Base-by-base conservation (phyloP, 1,284 basidiomycete genomes). In the Phylloboletellus chloephorus region DNA sequence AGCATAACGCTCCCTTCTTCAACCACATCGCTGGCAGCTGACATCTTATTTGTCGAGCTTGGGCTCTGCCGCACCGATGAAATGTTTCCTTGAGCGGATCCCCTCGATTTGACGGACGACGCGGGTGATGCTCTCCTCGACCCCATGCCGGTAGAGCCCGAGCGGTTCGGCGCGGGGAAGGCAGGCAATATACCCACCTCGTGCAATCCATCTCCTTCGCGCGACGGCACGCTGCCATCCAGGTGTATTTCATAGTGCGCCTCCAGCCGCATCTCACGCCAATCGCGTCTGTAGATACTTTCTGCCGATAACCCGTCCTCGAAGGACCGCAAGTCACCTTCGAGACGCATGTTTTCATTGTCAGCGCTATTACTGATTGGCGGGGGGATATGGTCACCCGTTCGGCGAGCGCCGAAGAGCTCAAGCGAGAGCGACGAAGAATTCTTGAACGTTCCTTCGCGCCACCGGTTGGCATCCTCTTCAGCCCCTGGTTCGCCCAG, bases 391-490 rank as follows among this genome's bases (percentile, higher is more conserved):
- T 67, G 65, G 42, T 88, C 84, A 2, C 81, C 79, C 0, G 81
- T 83, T 39, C 74, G 57, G 3, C 69, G 72, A 3, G 80, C 76
- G 15, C 66, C 76, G 52, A 89, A 89, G 22, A 74, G 64, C 29
- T 88, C 83, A 5, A 89, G 69, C 4, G 85, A 73, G n/a, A 89
- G 65, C 0, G 84, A 85, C 0, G 78, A 74, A 1, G 76, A 67
- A 53, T 89, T 89, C 58, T 72, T 78, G 31, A 83, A 64, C 28
- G 62, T 67, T 36, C 70, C 69, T 26, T 70, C 67, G 17, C 53
- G 56, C 6, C 58, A 48, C 4, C 32, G 33, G n/a, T 22, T 19
- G 1, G 10, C 10, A 0, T 54, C 56, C 16, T 56, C 56, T 28
- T 59, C 47, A 9, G 53, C 44, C 4, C 65, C 52, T 2, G 72